Conservation (phyloP, 352 stramenopile genomes). For the Pythium vanterpoolii region DNA sequence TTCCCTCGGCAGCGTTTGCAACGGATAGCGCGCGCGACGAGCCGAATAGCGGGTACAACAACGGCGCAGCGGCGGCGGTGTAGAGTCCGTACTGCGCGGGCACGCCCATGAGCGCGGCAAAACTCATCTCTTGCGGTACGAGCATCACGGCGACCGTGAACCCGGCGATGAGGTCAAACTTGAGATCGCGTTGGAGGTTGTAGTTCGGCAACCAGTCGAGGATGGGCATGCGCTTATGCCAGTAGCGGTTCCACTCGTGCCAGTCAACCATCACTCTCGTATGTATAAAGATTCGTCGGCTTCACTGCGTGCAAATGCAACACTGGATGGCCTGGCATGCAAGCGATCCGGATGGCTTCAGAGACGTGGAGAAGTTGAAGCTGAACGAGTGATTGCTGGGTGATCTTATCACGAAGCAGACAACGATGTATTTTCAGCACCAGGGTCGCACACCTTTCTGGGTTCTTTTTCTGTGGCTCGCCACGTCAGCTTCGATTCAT, state of each 20-base stretch:
- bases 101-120: constrained; percentile 87
- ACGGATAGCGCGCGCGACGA: constrained; percentile 60
- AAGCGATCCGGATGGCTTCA: not conserved
- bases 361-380: too few species aligned
- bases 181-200: constrained; percentile 52
- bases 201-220: constrained; percentile 73
- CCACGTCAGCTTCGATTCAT: not conserved
- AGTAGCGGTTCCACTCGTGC: constrained; percentile 17
- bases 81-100: constrained; percentile 70
- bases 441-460: too few species aligned
- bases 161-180: constrained; percentile 61
- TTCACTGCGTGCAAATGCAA: not conserved
- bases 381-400: too few species aligned
- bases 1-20: constrained; percentile 63
- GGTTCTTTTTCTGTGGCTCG: not conserved
- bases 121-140: constrained; percentile 90
- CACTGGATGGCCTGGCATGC: not conserved
- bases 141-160: constrained; percentile 89
- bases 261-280: constrained; percentile 25
- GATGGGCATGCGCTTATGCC: constrained; percentile 56
- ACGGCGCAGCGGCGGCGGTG: constrained; percentile 58
- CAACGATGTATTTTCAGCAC: too few species aligned
- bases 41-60: constrained; percentile 74
- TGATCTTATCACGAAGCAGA: too few species aligned
- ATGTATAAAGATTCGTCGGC: not conserved